Conservation (phyloP, 192 early-diverging fungal genomes). For the Paraglomus occultum region DNA sequence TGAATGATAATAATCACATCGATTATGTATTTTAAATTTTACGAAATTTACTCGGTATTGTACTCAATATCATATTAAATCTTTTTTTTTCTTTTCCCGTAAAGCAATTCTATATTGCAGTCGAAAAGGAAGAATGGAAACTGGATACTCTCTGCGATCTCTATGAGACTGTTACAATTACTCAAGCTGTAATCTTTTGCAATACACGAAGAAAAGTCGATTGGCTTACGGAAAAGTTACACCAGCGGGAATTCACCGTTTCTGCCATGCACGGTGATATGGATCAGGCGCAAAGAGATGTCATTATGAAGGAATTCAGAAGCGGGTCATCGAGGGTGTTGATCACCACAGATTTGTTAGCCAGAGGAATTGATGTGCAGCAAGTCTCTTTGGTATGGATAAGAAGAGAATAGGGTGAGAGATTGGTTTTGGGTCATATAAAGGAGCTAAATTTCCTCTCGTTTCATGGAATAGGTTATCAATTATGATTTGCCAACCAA, state of each 20-base stretch:
- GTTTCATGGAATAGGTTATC: constrained; percentile 33
- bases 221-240: constrained; percentile 98
- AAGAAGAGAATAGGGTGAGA: too few species aligned
- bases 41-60: too few species aligned
- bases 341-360: constrained; percentile 97
- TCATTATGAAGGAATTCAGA: constrained; percentile 99
- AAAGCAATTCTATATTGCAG: constrained; percentile 97
- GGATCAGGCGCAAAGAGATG: constrained; percentile 93
- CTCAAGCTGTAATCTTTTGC: constrained; percentile 99
- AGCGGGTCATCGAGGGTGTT: constrained; percentile 94
- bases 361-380: constrained; percentile 99
- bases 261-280: constrained; percentile 99
- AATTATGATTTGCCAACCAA: constrained; percentile 96
- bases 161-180: constrained; percentile 97
- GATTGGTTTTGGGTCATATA: too few species aligned
- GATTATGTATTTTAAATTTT: too few species aligned
- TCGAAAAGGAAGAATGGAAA: constrained; percentile 99
- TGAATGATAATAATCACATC: too few species aligned
- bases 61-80: too few species aligned
- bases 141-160: constrained; percentile 97
- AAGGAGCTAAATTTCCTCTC: too few species aligned
- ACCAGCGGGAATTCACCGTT: constrained; percentile 88
- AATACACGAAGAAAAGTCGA: constrained; percentile 99
- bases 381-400: constrained; percentile 95
- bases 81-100: constrained; percentile 30